Evolutionary conservation across 2,329 filamentous ascomycete species (phyloP), one percentile per base, ranked within the genome.

Genomic region (Magnaporthiopsis incrustans): DNA sequence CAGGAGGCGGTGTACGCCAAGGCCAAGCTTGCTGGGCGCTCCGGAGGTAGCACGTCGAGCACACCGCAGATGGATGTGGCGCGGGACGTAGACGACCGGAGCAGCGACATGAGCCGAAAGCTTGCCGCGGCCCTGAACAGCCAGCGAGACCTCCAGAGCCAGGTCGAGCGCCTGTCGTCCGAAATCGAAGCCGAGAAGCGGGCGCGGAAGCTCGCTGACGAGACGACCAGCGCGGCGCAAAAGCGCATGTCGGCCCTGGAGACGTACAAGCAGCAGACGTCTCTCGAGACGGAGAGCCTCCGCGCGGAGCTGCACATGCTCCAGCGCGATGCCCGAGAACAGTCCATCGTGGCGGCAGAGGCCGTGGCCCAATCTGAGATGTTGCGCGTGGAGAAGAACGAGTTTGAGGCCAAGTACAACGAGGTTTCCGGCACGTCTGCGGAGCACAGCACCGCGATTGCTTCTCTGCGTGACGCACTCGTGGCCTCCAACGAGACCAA

Each of bases 1-100:
- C 90, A 89, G 70, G 96, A 99, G 77, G 95, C 95, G 1, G 90
- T 95, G 0, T 98, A 98, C 75, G 91, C 93, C 44, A 97, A 96
- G 73, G 92, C 96, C 3, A 97, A 92, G 73, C 80, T 97, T 62
- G 93, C 93, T 35, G 93, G 92, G 10, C 89, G 92, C 67, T 70
- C 76, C 4, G 87, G 84, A 53, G 83, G 86, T 64, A 92, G 89
- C 69, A 82, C 86, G 62, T 80, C 80, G 57, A 82, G 81, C 71
- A 83, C 85, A 57, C 78, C 89, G 64, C 81, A 86, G 71, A 74
- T 85, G 3, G 86, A 87, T 59, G 81, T 75, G 18, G 84, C 85
- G 61, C 81, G 86, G 53, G 89, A 90, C 62, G 77, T 77, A 3
- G 83, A 83, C 18, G 88, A 90, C 62, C 86, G 91, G 33, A 82